Percentiles rank a stretch among this genome's conserved stretches.
These are phyloP conservation scores for Paspalum vaginatum DNA, from an alignment of 176 grass and related monocot genomes.

Conservation along the genomic window DNA sequence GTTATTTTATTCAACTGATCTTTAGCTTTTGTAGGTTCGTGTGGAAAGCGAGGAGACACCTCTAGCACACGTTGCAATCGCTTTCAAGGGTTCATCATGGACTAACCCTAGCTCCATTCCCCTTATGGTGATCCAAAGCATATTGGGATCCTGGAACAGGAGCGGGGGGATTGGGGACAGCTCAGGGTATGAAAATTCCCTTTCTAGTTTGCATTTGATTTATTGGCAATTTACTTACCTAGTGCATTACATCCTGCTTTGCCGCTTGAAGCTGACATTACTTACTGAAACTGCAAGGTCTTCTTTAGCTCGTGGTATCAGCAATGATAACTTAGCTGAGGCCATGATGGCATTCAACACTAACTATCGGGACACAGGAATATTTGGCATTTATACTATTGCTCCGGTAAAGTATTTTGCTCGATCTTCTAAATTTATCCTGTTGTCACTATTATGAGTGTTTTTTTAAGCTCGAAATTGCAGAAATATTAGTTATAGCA, in stretches of 20 bases:
- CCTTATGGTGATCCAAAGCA: conserved; percentile 94
- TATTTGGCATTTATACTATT: conserved; percentile 85
- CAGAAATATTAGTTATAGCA: neutral
- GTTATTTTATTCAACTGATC: conserved; percentile 10
- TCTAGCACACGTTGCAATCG: conserved; percentile 76
- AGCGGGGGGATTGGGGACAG: conserved; percentile 69
- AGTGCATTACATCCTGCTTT: conserved; percentile 21
- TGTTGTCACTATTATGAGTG: conserved; percentile 3
- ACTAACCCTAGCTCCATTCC: conserved; percentile 83
- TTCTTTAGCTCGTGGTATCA: conserved; percentile 80
- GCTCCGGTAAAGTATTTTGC: conserved; percentile 60
- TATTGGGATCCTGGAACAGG: conserved; percentile 88
- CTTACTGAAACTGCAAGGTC: conserved; percentile 67
- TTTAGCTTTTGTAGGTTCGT: conserved; percentile 60
- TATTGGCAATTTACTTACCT: conserved; percentile 1
- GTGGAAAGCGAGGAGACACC: conserved; percentile 59
- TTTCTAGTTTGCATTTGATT: conserved; percentile 9
- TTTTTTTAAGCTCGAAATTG: too few species aligned
- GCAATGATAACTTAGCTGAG: conserved; percentile 76
- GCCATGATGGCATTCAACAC: conserved; percentile 93
- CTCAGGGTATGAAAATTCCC: conserved; percentile 69
- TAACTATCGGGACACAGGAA: conserved; percentile 87
- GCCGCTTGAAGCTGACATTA: conserved; percentile 24
- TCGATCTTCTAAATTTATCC: conserved; percentile 31
- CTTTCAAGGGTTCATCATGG: conserved; percentile 91